Evolutionary conservation across 1,139 yeast genomes (phyloP).

Genomic region (Candida smagusa): DNA sequence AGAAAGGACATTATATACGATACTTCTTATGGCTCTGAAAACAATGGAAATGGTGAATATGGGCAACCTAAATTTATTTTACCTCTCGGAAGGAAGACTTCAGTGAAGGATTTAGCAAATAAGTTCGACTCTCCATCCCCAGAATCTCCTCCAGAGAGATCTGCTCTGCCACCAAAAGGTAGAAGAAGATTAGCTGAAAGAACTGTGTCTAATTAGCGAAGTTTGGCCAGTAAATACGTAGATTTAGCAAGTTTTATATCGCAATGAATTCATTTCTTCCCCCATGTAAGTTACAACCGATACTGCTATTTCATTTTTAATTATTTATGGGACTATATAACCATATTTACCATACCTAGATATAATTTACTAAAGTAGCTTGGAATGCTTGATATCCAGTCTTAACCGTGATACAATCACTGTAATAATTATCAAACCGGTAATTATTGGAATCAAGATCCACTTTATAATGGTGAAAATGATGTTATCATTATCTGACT

Average conservation of each 20-base stretch:
- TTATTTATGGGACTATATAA: no score
- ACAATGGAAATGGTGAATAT: conserved; percentile 17
- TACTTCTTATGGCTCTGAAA: conserved; percentile 12
- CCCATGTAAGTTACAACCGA: no score
- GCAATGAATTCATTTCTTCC: neutral
- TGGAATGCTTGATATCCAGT: conserved; percentile 54
- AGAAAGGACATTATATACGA: conserved; percentile 27
- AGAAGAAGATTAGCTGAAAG: conserved; percentile 5
- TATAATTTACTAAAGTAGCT: conserved; percentile 33
- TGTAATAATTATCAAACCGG: conserved; percentile 35
- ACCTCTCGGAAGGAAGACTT: conserved; percentile 28
- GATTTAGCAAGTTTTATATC: no score
- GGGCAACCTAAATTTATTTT: conserved; percentile 31
- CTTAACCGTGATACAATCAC: conserved; percentile 46
- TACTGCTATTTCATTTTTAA: no score
- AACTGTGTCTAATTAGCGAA: neutral
- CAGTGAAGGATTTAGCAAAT: conserved; percentile 34
- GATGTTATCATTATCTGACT: conserved; percentile 14
- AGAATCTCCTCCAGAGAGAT: conserved; percentile 12
- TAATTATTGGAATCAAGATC: conserved; percentile 42
- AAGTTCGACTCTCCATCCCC: conserved; percentile 25
- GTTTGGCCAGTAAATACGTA: no score
- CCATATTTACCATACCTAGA: neutral
- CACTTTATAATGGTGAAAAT: conserved; percentile 28
- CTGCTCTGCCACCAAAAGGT: conserved; percentile 12